Base-by-base conservation (phyloP, 257 asterid genomes). In the Solanum chmielewskii region DNA sequence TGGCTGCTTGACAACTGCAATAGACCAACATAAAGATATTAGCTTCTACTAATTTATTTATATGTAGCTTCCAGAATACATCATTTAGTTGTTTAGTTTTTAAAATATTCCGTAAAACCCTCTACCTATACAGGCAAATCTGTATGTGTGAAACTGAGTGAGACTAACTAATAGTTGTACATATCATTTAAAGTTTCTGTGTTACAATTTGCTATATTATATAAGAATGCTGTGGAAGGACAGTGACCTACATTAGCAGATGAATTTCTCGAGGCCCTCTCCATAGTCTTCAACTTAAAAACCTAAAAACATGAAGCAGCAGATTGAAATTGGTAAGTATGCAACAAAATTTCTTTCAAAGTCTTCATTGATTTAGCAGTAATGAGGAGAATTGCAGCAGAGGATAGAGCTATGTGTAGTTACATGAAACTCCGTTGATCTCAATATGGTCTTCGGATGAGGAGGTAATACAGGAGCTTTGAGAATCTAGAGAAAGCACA, bases 191-290 rank as follows among this genome's bases (percentile, higher is more conserved):
- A 77, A 77, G 1, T 13, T 77, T 15, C 14, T 77, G 25, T 42
- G 13, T 44, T 25, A 15, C 45, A 25, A 25, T 44, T 44, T 25
- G 41, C 5, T 9, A 18, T 77, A 27, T 7, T 77, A 25, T 76
- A 35, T 6, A 42, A 70, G 44, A 70, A 70, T 8, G 77, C n/a
- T 16, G 59, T 41, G 83, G 31, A 76, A 76, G 35, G 33, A 39
- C 33, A 31, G 31, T 85, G 83, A 80, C 89, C 39, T 91, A 94
- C 98, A 92, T 90, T 74, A 0, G 80, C 92, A 70, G 90, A 92
- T 83, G 93, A 91, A 88, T 89, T 93, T 60, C 90, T 95, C 82
- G 83, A 88, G 44, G 97, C 95, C 87, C 95, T 94, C 87, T 93
- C 94, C 81, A 39, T 88, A 73, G 97, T 92, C 92, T 89, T 91